Base-by-base conservation (phyloP, 2,329 filamentous ascomycete genomes). In the Tolypocladium paradoxum region DNA sequence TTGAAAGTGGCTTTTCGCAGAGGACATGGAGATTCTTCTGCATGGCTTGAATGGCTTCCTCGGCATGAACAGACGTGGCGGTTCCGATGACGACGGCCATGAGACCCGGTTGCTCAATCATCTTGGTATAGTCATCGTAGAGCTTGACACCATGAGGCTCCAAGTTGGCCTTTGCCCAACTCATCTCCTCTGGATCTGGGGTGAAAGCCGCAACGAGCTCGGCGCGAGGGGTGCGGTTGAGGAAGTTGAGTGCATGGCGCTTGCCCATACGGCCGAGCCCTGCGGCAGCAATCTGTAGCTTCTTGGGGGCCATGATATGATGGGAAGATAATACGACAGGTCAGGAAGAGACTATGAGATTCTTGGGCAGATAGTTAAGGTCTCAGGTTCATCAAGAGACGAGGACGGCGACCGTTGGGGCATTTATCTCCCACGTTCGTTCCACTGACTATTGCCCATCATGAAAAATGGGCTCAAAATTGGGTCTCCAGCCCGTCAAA, bases 1-100 rank as follows among this genome's bases (percentile, higher is more conserved):
- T 85, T 50, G 74, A 77, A 47, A 81, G 62, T 2, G 78, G 79
- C 69, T 82, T 82, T 69, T 83, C 79, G 62, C 78, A 82, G 12
- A 82, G 66, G 0, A 82, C 77, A 59, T 82, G 79, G 60, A 76
- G 73, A 49, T 75, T 72, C 5, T 70, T 70, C 50, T 76, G 64
- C 50, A 83, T 80, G 24, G 77, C 77, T 57, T 75, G 72, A 61
- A 79, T 77, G 6, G 78, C 72, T 60, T 82, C 76, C 57, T 77
- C 71, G 0, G 77, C 78, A 58, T 83, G 80, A 24, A 75, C 77
- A 0, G 77, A 77, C 22, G 76, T 78, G 2, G 73, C 57, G 56
- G 65, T 66, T 7, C 67, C 63, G 46, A 72, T 62, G 36, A 71
- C 66, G 11, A 76, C 70, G 35, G 74, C 73, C 54, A 74, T 62